Conservation (phyloP, 352 stramenopile species). For the Phytophthora rubi region DNA sequence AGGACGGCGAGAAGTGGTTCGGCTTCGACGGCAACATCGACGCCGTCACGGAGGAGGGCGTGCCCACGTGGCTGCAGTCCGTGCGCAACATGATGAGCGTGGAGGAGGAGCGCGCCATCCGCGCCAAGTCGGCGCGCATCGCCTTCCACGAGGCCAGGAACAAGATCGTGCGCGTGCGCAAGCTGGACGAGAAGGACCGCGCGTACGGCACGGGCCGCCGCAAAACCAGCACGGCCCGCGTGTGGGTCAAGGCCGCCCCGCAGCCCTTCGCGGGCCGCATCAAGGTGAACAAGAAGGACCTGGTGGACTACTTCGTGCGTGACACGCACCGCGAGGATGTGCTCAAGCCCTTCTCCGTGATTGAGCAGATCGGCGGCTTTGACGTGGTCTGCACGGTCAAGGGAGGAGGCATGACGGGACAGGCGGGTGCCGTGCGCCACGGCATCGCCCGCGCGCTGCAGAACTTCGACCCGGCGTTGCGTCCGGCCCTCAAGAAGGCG, state of each 20-base stretch:
- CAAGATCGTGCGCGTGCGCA: constrained; percentile 72
- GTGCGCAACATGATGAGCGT: constrained; percentile 75
- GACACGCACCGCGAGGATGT: constrained; percentile 91
- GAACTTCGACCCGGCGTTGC: constrained; percentile 93
- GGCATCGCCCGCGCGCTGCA: constrained; percentile 94
- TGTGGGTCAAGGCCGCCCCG: constrained; percentile 91
- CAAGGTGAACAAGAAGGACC: constrained; percentile 94
- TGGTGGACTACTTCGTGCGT: constrained; percentile 94
- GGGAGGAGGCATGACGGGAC: constrained; percentile 93
- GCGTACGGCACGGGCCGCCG: constrained; percentile 93
- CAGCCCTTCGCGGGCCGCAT: constrained; percentile 88
- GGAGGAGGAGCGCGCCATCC: constrained; percentile 68
- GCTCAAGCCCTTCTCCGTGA: constrained; percentile 78
- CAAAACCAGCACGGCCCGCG: constrained; percentile 94
- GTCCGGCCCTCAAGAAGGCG: constrained; percentile 92
- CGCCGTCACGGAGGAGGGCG: constrained; percentile 75
- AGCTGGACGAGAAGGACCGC: constrained; percentile 79
- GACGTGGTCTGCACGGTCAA: constrained; percentile 93
- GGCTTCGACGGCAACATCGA: constrained; percentile 84
- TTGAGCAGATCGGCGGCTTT: constrained; percentile 84
- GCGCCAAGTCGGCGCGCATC: constrained; percentile 68
- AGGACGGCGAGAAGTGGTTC: constrained; percentile 80
- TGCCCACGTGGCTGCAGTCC: constrained; percentile 84
- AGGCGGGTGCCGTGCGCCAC: constrained; percentile 94
- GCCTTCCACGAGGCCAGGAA: constrained; percentile 76